Evolutionary conservation across 2,329 filamentous ascomycete genomes (phyloP).

Genomic region (Nigrospora oryzae): DNA sequence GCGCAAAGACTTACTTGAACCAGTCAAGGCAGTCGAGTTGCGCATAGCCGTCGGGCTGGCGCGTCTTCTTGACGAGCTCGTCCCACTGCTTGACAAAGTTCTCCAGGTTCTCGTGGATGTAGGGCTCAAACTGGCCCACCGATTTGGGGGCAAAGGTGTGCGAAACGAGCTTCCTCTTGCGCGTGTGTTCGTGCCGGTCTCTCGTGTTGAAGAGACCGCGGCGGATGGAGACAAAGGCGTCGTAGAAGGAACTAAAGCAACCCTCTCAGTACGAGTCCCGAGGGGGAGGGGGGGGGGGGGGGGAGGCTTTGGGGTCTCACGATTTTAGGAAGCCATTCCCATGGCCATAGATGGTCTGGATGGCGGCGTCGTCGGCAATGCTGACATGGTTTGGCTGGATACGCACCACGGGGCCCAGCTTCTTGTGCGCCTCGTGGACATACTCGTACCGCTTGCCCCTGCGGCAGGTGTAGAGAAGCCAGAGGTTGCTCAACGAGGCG

Average conservation of each 20-base stretch:
- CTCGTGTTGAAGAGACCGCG: slow-evolving; percentile 86
- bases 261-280: no score
- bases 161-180: slow-evolving; percentile 82
- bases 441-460: slow-evolving; percentile 54
- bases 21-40: slow-evolving; percentile 68
- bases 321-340: slow-evolving; percentile 68
- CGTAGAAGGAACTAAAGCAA: slow-evolving; percentile 52
- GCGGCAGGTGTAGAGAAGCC: slow-evolving; percentile 63
- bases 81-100: slow-evolving; percentile 69
- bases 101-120: slow-evolving; percentile 73
- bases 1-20: slow-evolving; percentile 57
- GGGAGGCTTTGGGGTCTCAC: slow-evolving; percentile 32
- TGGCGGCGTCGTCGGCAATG: slow-evolving; percentile 71
- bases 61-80: slow-evolving; percentile 38
- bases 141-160: slow-evolving; percentile 82
- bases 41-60: slow-evolving; percentile 43
- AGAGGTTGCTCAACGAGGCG: slow-evolving; percentile 65
- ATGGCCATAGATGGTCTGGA: slow-evolving; percentile 69
- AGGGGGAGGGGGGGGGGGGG: background rate
- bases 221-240: slow-evolving; percentile 81
- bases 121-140: slow-evolving; percentile 78
- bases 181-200: slow-evolving; percentile 70
- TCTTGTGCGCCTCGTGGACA: slow-evolving; percentile 68
- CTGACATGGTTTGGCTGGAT: slow-evolving; percentile 81
- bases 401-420: slow-evolving; percentile 69